phyloP scores from a whole-genome alignment of 2,329 filamentous ascomycete genomes.

The Alternaria postmessia region DNA sequence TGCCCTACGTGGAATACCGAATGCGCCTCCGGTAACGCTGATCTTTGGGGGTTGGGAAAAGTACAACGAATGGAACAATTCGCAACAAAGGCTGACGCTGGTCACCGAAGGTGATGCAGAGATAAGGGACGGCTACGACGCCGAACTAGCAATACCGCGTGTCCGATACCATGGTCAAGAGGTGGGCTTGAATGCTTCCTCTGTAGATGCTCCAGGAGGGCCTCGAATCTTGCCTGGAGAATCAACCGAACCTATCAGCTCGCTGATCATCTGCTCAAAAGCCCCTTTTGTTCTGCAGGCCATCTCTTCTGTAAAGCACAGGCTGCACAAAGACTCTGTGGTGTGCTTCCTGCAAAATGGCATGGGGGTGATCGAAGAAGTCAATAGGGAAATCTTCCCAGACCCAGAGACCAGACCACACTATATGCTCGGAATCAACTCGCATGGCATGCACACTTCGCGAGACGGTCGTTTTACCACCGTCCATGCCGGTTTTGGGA shows the following conservation, averaged over 20 bases:
- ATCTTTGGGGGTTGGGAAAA: conserved; percentile 69
- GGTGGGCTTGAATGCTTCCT: conserved; percentile 23
- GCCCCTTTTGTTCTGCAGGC: conserved; percentile 72
- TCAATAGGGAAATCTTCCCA: conserved; percentile 75
- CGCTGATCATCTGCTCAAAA: conserved; percentile 83
- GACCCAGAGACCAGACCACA: conserved; percentile 71
- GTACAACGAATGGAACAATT: conserved; percentile 58
- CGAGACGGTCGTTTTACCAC: conserved; percentile 60
- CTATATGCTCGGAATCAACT: conserved; percentile 76
- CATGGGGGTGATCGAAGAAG: conserved; percentile 80
- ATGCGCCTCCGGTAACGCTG: conserved; percentile 77
- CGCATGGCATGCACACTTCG: conserved; percentile 62
- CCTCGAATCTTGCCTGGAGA: conserved; percentile 30
- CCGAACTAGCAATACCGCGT: conserved; percentile 52
- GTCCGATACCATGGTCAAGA: conserved; percentile 51
- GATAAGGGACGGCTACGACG: conserved; percentile 54
- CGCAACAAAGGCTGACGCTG: conserved; percentile 55
- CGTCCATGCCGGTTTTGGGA: conserved; percentile 66
- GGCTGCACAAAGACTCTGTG: conserved; percentile 73
- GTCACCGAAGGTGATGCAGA: conserved; percentile 55
- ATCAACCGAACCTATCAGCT: conserved; percentile 65
- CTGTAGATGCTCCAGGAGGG: conserved; percentile 15
- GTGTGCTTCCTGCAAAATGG: conserved; percentile 82
- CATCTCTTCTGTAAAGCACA: conserved; percentile 69
- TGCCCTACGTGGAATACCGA: conserved; percentile 67